Percentiles rank a stretch among this genome's conserved stretches.
These are phyloP conservation scores for Begonia masoniana DNA, from an alignment of 306 rosid species.

Conservation along the genomic window DNA sequence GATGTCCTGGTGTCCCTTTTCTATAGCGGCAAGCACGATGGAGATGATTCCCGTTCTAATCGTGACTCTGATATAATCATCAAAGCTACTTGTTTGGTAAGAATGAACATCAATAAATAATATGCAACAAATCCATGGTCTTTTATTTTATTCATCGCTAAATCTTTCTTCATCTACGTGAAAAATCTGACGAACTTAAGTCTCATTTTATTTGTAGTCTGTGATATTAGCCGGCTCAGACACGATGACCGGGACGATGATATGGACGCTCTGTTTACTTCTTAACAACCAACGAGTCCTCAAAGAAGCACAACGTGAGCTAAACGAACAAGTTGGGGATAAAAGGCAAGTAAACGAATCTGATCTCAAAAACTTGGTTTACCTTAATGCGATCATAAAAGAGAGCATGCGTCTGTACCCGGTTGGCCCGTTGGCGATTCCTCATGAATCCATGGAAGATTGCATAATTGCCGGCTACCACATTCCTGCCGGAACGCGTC, in stretches of 20 bases:
- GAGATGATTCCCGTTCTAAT: background rate
- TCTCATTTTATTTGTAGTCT: background rate
- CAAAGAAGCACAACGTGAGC: constrained; percentile 5
- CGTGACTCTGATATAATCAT: constrained; percentile 5
- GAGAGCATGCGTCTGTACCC: constrained; percentile 25
- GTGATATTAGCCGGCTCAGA: constrained; percentile 7
- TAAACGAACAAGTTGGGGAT: constrained; percentile 10
- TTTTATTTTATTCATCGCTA: background rate
- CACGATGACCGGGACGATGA: constrained; percentile 4
- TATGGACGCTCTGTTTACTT: constrained; percentile 12
- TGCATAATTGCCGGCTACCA: constrained; percentile 18
- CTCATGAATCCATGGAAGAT: constrained; percentile 13
- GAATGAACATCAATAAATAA: background rate
- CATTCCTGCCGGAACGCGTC: constrained; percentile 10
- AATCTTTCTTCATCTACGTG: background rate
- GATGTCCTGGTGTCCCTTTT: constrained; percentile 10
- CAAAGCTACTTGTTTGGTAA: constrained; percentile 19
- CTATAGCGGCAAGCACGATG: background rate
- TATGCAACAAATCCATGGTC: background rate
- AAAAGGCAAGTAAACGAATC: constrained; percentile 16
- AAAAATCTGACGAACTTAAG: too few species aligned
- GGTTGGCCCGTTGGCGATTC: constrained; percentile 5
- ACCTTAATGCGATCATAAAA: constrained; percentile 18
- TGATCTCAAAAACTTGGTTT: constrained; percentile 10
- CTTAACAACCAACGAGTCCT: constrained; percentile 2